These are phyloP conservation scores for Chalciporus piperatus DNA, from an alignment of 768 basidiomycete species.

Conservation along the genomic window DNA sequence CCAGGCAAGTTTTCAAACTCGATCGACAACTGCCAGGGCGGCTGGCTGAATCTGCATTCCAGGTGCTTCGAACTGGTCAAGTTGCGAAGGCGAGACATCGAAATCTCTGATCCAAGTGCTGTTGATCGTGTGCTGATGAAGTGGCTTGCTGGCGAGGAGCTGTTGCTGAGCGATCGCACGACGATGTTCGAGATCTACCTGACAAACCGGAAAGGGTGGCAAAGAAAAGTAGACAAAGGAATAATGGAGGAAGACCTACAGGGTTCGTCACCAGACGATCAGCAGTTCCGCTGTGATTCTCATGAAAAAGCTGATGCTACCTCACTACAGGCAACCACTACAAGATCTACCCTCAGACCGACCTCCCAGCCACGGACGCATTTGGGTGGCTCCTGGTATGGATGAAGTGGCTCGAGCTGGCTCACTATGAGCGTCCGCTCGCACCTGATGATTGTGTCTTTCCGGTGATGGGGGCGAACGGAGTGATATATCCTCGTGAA, in stretches of 20 bases:
- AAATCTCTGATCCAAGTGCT: background rate
- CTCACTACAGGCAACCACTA: conserved; percentile 27
- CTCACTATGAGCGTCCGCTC: conserved; percentile 12
- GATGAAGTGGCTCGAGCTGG: conserved; percentile 3
- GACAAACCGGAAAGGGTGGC: conserved; percentile 24
- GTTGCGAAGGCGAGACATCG: conserved; percentile 22
- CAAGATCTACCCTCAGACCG: conserved; percentile 34
- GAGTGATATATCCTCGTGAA: conserved; percentile 20
- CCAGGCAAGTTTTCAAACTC: no score
- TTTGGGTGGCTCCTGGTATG: conserved; percentile 27
- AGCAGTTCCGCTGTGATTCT: background rate
- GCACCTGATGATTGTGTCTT: conserved; percentile 32
- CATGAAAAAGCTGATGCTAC: conserved; percentile 1
- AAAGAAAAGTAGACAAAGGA: conserved; percentile 23
- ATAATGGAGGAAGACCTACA: conserved; percentile 18
- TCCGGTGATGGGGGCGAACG: conserved; percentile 26
- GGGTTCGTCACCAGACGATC: background rate
- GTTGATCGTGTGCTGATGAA: conserved; percentile 1
- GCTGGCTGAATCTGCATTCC: background rate
- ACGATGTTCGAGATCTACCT: conserved; percentile 22
- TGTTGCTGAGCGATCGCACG: conserved; percentile 6
- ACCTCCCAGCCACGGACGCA: conserved; percentile 30
- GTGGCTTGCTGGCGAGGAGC: background rate
- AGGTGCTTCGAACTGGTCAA: conserved; percentile 34
- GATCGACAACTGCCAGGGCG: conserved; percentile 25